Evolutionary conservation across 139 green algal species (phyloP).

Genomic region (Coelastrella sp.): DNA sequence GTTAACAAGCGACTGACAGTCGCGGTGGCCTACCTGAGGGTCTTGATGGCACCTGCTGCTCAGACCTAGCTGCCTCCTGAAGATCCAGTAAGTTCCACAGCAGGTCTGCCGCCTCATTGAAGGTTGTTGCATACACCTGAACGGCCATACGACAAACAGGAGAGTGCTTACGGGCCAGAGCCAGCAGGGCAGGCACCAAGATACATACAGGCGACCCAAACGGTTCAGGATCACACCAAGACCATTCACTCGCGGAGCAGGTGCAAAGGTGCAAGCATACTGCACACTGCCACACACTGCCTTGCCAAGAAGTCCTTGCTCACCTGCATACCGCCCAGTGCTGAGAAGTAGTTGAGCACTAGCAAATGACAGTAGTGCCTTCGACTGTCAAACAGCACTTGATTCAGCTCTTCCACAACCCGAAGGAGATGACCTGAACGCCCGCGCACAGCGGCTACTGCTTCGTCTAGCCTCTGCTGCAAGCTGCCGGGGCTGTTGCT

Average conservation of each 20-base stretch:
- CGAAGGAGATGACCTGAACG: slow-evolving; percentile 49
- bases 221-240: too few relatives aligned
- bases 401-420: slow-evolving; percentile 75
- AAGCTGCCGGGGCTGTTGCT: not conserved
- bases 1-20: too few relatives aligned
- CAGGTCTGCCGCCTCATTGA: slow-evolving; percentile 49
- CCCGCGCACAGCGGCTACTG: not conserved
- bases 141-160: slow-evolving; percentile 4
- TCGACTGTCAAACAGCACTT: slow-evolving; percentile 86
- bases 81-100: slow-evolving; percentile 46
- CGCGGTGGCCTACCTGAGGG: not conserved
- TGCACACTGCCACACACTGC: too few relatives aligned
- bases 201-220: too few relatives aligned
- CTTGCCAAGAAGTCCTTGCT: too few relatives aligned
- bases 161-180: not conserved
- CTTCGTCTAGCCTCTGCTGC: not conserved
- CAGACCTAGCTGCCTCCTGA: slow-evolving; percentile 13
- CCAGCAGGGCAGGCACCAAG: too few relatives aligned
- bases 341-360: slow-evolving; percentile 87
- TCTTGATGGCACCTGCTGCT: not conserved
- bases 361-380: slow-evolving; percentile 86
- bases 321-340: slow-evolving; percentile 61
- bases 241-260: too few relatives aligned
- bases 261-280: too few relatives aligned
- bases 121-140: slow-evolving; percentile 29